Evolutionary conservation across 1,284 basidiomycete species (phyloP), one percentile per base, ranked within the genome.

Genomic region (Rhodofomes roseus): DNA sequence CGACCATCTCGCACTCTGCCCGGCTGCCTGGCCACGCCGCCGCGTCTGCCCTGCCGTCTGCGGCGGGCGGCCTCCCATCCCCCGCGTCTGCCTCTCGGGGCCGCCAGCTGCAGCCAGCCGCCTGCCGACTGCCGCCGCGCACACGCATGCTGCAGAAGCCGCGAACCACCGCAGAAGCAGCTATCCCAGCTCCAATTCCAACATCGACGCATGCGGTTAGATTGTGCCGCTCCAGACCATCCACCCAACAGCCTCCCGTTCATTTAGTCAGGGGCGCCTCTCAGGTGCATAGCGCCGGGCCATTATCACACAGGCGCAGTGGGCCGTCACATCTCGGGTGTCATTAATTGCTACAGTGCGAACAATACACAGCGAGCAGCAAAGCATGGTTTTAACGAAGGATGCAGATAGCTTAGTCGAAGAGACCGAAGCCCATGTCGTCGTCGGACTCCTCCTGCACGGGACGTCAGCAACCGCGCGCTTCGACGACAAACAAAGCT

Each of bases 361-460:
- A 31, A 60, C 50, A 63, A 55, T 56, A 59, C 44, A 59, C 29
- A 55, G 62, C 62, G 50, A 37, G 51, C 27, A 50, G 57, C 55
- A 54, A 62, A 63, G 57, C 62, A 64, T 46, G 57, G 60, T 63
- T 63, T 59, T 62, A 62, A 60, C 62, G 37, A 50, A 59, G 6
- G 36, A 23, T 29, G 61, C 60, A 57, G 63, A 61, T 18, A 46
- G 44, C 60, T 85, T 89, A 95, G 81, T 96, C 93, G 84, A 96
- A 96, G 65, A 96, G 85, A 82, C 93, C 93, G 79, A 96, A 96
- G 81, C 93, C 90, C 90, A 93, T 92, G 74, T 93, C 91, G 63
- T 93, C 91, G 79, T 93, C 90, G 60, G 90, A 92, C 74, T 93
- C 91, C 77, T 92, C 90, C 88, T 92, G 73, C 61, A 48, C 48